These are phyloP conservation scores for Kodamaea restingae DNA, from an alignment of 805 yeast species.

Conservation along the genomic window DNA sequence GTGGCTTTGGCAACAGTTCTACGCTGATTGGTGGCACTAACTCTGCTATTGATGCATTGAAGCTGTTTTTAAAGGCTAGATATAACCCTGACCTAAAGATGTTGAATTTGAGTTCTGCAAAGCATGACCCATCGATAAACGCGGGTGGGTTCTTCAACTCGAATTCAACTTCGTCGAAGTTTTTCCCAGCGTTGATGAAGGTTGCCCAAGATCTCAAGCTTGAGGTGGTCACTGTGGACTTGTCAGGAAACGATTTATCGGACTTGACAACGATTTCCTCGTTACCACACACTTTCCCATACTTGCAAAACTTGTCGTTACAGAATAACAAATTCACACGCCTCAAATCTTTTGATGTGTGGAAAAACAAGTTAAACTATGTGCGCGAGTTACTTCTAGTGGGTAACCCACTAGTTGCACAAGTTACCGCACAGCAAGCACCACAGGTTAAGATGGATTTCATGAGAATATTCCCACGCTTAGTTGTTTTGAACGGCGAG, in stretches of 20 bases:
- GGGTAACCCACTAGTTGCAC: slow-evolving; percentile 69
- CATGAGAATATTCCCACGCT: slow-evolving; percentile 70
- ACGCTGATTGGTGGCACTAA: slow-evolving; percentile 11
- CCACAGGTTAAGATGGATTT: slow-evolving; percentile 56
- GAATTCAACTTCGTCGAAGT: slow-evolving; percentile 63
- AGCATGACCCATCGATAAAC: slow-evolving; percentile 57
- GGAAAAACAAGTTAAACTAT: slow-evolving; percentile 70
- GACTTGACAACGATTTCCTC: slow-evolving; percentile 60
- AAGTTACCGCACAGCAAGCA: slow-evolving; percentile 18
- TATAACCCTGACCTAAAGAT: slow-evolving; percentile 62
- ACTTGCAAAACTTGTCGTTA: slow-evolving; percentile 71
- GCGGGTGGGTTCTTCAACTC: slow-evolving; percentile 63
- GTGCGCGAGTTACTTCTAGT: slow-evolving; percentile 73
- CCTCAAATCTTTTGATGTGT: slow-evolving; percentile 59
- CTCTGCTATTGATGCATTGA: slow-evolving; percentile 59
- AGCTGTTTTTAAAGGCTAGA: slow-evolving; percentile 57
- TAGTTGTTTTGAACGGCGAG: slow-evolving; percentile 74
- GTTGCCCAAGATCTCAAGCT: slow-evolving; percentile 54
- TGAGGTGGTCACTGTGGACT: slow-evolving; percentile 68
- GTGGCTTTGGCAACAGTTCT: slow-evolving; percentile 14
- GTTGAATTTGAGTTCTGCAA: slow-evolving; percentile 64
- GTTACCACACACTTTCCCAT: slow-evolving; percentile 71
- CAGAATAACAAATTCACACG: slow-evolving; percentile 67
- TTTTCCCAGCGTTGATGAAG: slow-evolving; percentile 87
- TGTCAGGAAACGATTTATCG: slow-evolving; percentile 55